Base-by-base conservation (phyloP, 2,329 filamentous ascomycete species). In the Penicillium sp. region DNA sequence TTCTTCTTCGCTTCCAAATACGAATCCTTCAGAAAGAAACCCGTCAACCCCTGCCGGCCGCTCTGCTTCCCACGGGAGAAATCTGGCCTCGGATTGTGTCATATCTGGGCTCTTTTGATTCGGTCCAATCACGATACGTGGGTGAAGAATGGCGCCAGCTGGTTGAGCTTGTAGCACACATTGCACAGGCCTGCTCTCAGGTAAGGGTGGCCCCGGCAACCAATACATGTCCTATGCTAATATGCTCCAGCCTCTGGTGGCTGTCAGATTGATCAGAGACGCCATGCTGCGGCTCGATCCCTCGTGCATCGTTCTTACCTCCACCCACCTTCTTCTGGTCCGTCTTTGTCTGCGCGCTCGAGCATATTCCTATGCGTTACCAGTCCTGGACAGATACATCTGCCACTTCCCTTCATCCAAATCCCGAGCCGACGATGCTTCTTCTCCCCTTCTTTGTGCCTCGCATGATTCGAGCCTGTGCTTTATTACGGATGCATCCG, bases 91-190 rank as follows among this genome's bases (percentile, higher is more conserved):
- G 72, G 55, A 70, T 73, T 36, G 66, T 72, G 40, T 56, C 67
- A 12, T 80, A 81, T 33, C 67, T 83, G 44, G 72, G 77, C 39
- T 74, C 73, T 53, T 83, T 82, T 51, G 70, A 76, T 50, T 59
- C 63, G 1, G 53, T 70, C 25, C 74, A 76, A 52, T 59, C 73
- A 13, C 65, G 70, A 54, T 76, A 74, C 55, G 69, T 61, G 46
- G 70, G 72, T 4, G 50, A 55, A 11, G 68, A 73, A 50, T 70
- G 71, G 59, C 60, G 65, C 28, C 58, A 59, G 43, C 49, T 73
- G 11, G 45, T 73, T 24, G 69, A 72, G 37, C 50, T 57, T 32
- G 56, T 69, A 13, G 64, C 54, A 9, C 50, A 56, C 32, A 59
- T 60, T 42, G 67, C 72, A 3, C 61, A 70, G 42, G 57, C 58